Base-by-base conservation (phyloP, 1,284 basidiomycete species). In the Gymnopus androsaceus region DNA sequence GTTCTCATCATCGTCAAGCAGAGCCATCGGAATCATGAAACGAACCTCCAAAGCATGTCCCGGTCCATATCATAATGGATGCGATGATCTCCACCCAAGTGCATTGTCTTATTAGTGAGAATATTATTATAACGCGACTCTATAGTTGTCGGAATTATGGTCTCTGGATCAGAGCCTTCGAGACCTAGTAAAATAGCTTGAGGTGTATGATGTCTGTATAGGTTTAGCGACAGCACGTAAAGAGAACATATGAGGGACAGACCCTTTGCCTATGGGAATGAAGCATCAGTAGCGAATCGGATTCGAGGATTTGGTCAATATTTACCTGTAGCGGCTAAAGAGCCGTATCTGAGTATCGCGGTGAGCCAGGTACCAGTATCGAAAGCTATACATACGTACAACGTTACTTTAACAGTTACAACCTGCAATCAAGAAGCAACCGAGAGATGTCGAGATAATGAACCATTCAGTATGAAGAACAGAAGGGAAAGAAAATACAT, bases 101-200 rank as follows among this genome's bases (percentile, higher is more conserved):
- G 71, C 6, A 97, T 78, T 3, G 70, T 74, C 66, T 89, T 88
- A 60, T 79, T 83, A n/a, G 75, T 66, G 15, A 87, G 67, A 56
- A 95, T 94, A 6, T 79, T 74, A 6, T 80, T 73, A 69, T 94
- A 95, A 17, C 93, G 84, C 1, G 84, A 80, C 19, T 84, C 80
- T 51, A 88, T 91, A 6, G 87, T 89, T 4, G 86, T 87, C 3
- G 90, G 90, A 64, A 95, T 91, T 56, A 95, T 88, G 1, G 92
- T 93, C 73, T 95, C 89, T 3, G 88, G 89, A 66, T 90, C 88
- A 25, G 88, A 90, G 28, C 87, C 94, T 81, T 96, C 93, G 27
- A 97, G 77, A 9, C 95, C 95, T 23, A 96, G 83, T 38, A 97
- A 81, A 60, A 98, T 87, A 2, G 95, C 94, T 71, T 96, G 92